Conservation (phyloP, 2,329 filamentous ascomycete species). For the Xylaria sp. region DNA sequence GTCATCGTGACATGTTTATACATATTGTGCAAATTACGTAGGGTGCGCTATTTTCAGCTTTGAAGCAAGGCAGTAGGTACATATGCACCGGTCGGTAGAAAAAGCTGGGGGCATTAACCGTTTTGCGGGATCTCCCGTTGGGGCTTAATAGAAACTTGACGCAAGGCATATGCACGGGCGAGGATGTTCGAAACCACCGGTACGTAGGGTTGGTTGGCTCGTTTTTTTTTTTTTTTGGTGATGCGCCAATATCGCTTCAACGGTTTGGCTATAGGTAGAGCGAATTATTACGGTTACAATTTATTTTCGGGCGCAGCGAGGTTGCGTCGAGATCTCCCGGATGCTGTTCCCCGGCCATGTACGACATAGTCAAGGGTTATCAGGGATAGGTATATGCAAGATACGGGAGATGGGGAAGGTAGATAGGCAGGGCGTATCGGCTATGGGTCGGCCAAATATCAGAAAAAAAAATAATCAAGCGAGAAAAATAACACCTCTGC, state of each 20-base stretch:
- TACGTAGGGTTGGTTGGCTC: slow-evolving; percentile 10
- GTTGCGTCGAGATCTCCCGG: slow-evolving; percentile 34
- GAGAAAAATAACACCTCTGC: slow-evolving; percentile 2
- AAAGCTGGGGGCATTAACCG: background rate
- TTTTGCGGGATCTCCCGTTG: slow-evolving; percentile 23
- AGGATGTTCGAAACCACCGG: slow-evolving; percentile 25
- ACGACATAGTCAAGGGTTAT: slow-evolving; percentile 20
- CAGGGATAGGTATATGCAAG: slow-evolving; percentile 20
- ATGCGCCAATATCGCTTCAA: slow-evolving; percentile 19
- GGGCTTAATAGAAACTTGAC: slow-evolving; percentile 11
- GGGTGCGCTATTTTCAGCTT: slow-evolving; percentile 19
- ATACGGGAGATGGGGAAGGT: slow-evolving; percentile 16
- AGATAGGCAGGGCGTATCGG: background rate
- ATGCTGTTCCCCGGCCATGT: slow-evolving; percentile 31
- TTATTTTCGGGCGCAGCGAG: slow-evolving; percentile 14
- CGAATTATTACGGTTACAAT: slow-evolving; percentile 1
- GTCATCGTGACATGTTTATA: slow-evolving; percentile 1
- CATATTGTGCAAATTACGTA: slow-evolving; percentile 14
- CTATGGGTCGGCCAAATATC: slow-evolving; percentile 1
- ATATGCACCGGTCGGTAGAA: background rate
- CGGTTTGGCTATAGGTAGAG: background rate
- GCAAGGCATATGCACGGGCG: slow-evolving; percentile 20
- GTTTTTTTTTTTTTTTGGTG: too few relatives aligned
- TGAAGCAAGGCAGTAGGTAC: background rate
- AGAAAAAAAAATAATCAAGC: background rate